Percentiles rank a stretch among this genome's conserved stretches.
These are phyloP conservation scores for Trichoderma guizhouense DNA, from an alignment of 2,329 filamentous ascomycete genomes.

Conservation along the genomic window DNA sequence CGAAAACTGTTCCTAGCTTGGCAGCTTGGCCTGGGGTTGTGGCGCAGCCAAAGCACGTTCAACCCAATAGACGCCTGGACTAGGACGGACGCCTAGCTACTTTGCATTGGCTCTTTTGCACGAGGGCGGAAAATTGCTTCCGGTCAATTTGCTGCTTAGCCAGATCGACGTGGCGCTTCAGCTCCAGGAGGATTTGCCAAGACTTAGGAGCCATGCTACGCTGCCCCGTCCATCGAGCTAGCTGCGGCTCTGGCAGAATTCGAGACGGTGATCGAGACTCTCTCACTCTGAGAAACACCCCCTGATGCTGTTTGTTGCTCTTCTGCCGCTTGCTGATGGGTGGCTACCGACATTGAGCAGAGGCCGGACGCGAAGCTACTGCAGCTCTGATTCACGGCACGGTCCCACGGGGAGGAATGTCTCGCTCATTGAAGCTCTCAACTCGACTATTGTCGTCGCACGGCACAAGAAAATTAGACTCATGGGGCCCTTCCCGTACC, in stretches of 20 bases:
- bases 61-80: neutral
- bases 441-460: neutral
- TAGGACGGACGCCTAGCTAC: neutral
- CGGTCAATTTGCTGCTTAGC: neutral
- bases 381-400: neutral
- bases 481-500: neutral
- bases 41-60: slow-evolving; percentile 1
- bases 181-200: slow-evolving; percentile 9
- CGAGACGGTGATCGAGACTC: neutral
- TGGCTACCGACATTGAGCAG: neutral
- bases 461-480: neutral
- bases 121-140: neutral
- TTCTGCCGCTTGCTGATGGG: neutral
- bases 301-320: neutral
- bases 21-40: neutral
- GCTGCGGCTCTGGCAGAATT: neutral
- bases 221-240: slow-evolving; percentile 1
- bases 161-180: slow-evolving; percentile 12
- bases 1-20: neutral
- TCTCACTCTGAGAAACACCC: neutral
- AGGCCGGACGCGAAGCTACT: neutral
- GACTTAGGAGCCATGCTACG: neutral
- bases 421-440: neutral
- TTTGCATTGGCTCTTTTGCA: neutral
- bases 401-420: neutral